A percentile compares a stretch with the other conserved stretches of the same genome.
phyloP scores from a whole-genome alignment of 495 filamentous ascomycete genomes.

The Xylaria sp. region DNA sequence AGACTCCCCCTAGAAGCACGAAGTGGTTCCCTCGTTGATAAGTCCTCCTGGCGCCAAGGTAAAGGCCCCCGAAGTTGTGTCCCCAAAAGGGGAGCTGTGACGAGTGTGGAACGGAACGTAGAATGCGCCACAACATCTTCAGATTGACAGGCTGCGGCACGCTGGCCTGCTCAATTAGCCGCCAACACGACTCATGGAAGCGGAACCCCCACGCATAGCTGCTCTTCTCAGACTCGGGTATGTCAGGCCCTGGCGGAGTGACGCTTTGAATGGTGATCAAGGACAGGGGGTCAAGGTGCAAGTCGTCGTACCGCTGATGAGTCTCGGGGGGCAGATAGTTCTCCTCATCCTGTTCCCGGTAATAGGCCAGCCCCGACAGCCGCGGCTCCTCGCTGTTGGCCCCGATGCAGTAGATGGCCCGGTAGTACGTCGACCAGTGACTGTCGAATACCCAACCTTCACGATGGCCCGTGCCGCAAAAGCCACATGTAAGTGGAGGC shows the following conservation, averaged over 20 bases:
- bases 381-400: background rate
- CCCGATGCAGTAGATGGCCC: slow-evolving; percentile 26
- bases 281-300: slow-evolving; percentile 1
- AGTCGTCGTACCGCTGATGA: slow-evolving; percentile 23
- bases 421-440: slow-evolving; percentile 21
- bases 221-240: slow-evolving; percentile 3
- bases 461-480: slow-evolving; percentile 8
- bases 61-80: slow-evolving; percentile 19
- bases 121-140: slow-evolving; percentile 25
- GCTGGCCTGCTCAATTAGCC: slow-evolving; percentile 22
- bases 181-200: slow-evolving; percentile 30
- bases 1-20: background rate
- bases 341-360: background rate
- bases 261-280: slow-evolving; percentile 14
- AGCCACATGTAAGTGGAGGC: slow-evolving; percentile 17
- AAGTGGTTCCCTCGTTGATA: background rate
- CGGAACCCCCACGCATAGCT: slow-evolving; percentile 23
- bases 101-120: slow-evolving; percentile 23
- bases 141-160: slow-evolving; percentile 16
- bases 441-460: background rate
- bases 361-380: slow-evolving; percentile 19
- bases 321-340: slow-evolving; percentile 11
- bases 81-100: slow-evolving; percentile 18
- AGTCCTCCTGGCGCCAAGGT: background rate
- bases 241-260: slow-evolving; percentile 10